phyloP scores from a whole-genome alignment of 768 basidiomycete genomes.

The Leccinum obscurum region DNA sequence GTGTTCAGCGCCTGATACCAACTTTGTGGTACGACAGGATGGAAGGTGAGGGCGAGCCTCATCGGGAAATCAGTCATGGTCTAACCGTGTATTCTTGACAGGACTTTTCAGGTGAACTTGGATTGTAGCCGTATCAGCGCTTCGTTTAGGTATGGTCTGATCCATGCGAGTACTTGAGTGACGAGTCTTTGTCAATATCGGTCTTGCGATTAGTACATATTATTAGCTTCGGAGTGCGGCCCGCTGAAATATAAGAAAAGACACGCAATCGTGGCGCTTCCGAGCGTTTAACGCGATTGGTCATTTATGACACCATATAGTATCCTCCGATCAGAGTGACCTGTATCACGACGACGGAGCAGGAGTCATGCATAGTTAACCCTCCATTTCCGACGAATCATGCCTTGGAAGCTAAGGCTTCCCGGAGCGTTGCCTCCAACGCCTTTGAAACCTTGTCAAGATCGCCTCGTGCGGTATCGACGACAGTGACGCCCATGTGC shows the following conservation, averaged over 20 bases:
- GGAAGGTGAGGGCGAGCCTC: too few relatives aligned
- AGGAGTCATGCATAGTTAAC: neutral
- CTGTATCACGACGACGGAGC: too few relatives aligned
- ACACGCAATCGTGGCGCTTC: neutral
- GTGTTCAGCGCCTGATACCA: neutral
- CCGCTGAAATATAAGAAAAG: neutral
- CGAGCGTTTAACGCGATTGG: neutral
- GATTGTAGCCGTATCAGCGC: neutral
- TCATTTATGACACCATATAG: neutral
- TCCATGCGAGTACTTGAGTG: too few relatives aligned
- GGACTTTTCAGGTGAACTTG: too few relatives aligned
- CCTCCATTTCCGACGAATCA: neutral
- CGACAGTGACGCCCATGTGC: conserved; percentile 76
- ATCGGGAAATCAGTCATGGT: too few relatives aligned
- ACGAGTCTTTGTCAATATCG: too few relatives aligned
- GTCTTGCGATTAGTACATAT: too few relatives aligned
- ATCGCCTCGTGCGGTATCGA: too few relatives aligned
- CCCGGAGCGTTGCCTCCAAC: too few relatives aligned
- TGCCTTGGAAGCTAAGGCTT: conserved; percentile 6
- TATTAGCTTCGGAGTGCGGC: neutral
- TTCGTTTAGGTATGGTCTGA: neutral
- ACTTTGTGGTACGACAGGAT: neutral
- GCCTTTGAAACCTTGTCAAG: too few relatives aligned
- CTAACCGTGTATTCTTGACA: too few relatives aligned
- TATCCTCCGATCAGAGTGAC: neutral